Base-by-base conservation (phyloP, 2,329 filamentous ascomycete species). In the Ascocoryne sarcoides region DNA sequence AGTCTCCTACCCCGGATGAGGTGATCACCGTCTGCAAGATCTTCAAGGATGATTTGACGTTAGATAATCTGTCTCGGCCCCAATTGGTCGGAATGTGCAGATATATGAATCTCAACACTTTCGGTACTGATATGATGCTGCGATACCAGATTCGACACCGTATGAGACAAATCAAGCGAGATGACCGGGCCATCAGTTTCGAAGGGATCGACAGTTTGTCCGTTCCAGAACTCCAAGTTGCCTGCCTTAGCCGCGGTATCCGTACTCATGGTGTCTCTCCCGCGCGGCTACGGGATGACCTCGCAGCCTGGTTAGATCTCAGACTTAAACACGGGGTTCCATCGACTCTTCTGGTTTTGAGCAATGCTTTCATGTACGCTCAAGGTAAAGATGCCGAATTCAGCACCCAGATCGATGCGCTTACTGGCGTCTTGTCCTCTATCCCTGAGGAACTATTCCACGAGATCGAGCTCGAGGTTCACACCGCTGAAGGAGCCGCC, bases 21-120 rank as follows among this genome's bases (percentile, higher is more conserved):
- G 87, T 98, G 48, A 94, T 98, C 71, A 95, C 92, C 66, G 90
- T 98, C 48, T 96, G 92, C 79, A 93, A 95, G 73, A 84, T 94
- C 50, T 98, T 98, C 77, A 93, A 92, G 63, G 92, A 98, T 60
- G 92, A 98, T 62, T 62, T 98, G 56, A 98, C 92, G 0, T 73
- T 98, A 21, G 92, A 98, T 76, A 98, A 98, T 66, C 69, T 98
- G 50, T 95, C 89, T 14, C 77, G 92, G 48, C 92, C 92, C 12
- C 92, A 98, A 65, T 71, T 98, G 37, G 90, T 98, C 20, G 94
- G 84, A 41, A 98, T 96, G 75, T 96, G 92, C 73, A 83, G 86
- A 46, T 98, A 98, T 70, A 89, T 98, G 82, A 95, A 93, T 65
- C 76, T 98, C 42, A 92, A 90, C 68, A 90, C 88, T 0, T 95